These are phyloP conservation scores for Scheffersomyces segobiensis DNA, from an alignment of 1,139 yeast genomes.

Conservation along the genomic window DNA sequence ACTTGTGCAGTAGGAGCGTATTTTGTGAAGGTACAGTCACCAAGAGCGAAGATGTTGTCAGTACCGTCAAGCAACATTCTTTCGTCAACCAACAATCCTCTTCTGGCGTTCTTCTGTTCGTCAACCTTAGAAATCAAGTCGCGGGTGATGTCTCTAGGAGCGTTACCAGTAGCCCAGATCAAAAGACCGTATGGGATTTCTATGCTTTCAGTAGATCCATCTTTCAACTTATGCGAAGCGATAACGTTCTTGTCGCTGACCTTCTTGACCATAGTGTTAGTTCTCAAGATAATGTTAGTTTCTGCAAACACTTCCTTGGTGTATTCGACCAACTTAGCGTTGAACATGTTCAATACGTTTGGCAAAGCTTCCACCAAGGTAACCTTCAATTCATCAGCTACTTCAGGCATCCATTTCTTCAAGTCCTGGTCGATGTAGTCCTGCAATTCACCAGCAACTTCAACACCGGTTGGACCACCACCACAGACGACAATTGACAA, in stretches of 20 bases:
- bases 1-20: constrained; percentile 97
- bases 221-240: constrained; percentile 67
- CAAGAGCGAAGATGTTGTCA: constrained; percentile 81
- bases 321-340: constrained; percentile 78
- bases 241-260: constrained; percentile 68
- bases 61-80: constrained; percentile 83
- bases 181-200: constrained; percentile 87
- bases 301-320: constrained; percentile 80
- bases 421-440: constrained; percentile 93
- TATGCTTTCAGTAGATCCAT: constrained; percentile 57
- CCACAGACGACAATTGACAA: constrained; percentile 87
- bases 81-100: constrained; percentile 87
- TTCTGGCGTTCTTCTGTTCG: constrained; percentile 83
- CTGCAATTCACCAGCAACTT: constrained; percentile 91
- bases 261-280: constrained; percentile 86
- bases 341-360: constrained; percentile 84
- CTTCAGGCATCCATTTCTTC: constrained; percentile 84
- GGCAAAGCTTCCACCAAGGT: constrained; percentile 91
- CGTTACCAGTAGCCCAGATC: constrained; percentile 98
- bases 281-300: constrained; percentile 73
- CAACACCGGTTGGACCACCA: constrained; percentile 98
- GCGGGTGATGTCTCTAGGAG: constrained; percentile 76
- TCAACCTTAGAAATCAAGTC: constrained; percentile 69
- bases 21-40: constrained; percentile 92
- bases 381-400: constrained; percentile 77